Evolutionary conservation across 306 rosid genomes (phyloP).

Genomic region (Hippophae gyantsensis): DNA sequence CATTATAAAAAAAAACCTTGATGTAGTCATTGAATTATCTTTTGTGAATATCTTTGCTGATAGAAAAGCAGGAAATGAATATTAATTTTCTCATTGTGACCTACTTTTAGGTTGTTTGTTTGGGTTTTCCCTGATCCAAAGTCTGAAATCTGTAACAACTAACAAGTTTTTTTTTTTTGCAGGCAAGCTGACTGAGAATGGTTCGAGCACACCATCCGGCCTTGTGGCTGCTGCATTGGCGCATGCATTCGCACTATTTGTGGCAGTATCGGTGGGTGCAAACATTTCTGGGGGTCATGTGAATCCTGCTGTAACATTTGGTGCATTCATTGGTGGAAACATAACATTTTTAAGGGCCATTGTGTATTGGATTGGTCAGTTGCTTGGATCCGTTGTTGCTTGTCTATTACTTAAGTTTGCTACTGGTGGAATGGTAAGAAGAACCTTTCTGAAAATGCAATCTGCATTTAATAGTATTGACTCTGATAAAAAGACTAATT

Average conservation of each 20-base stretch:
- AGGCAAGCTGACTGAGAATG: slow-evolving; percentile 53
- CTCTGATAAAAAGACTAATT: too few relatives aligned
- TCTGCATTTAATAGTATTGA: too few relatives aligned
- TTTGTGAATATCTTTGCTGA: not conserved
- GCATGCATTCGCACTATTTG: slow-evolving; percentile 68
- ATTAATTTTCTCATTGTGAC: too few relatives aligned
- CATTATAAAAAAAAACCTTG: too few relatives aligned
- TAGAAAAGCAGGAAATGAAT: not conserved
- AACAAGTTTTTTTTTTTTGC: slow-evolving; percentile 8
- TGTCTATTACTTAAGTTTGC: slow-evolving; percentile 69
- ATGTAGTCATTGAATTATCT: too few relatives aligned
- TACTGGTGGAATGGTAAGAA: slow-evolving; percentile 55
- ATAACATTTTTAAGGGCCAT: slow-evolving; percentile 46
- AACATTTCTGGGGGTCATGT: slow-evolving; percentile 83
- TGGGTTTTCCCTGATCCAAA: not conserved
- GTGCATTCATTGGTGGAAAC: slow-evolving; percentile 75
- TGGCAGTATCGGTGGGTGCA: slow-evolving; percentile 76
- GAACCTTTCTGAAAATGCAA: too few relatives aligned
- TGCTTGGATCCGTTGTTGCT: slow-evolving; percentile 74
- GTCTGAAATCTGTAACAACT: not conserved
- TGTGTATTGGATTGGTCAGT: slow-evolving; percentile 70
- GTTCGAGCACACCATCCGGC: slow-evolving; percentile 49
- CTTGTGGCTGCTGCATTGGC: slow-evolving; percentile 57
- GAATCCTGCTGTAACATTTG: slow-evolving; percentile 80
- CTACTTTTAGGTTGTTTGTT: too few relatives aligned